Conservation (phyloP, 306 rosid genomes). For the Prunus mongolica region DNA sequence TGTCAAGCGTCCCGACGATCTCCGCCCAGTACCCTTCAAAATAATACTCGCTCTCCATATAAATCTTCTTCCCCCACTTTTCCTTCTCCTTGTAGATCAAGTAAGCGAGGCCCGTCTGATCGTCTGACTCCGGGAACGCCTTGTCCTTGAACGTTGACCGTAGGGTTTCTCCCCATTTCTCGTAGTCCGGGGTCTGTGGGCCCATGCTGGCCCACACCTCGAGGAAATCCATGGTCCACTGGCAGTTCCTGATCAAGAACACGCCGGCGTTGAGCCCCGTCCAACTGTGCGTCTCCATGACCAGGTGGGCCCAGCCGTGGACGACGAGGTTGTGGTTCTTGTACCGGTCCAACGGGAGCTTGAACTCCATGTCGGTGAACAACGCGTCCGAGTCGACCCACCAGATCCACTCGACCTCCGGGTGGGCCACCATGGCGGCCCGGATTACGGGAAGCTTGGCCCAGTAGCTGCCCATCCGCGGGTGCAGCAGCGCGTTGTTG, state of each 20-base stretch:
- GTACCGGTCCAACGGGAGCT: conserved; percentile 58
- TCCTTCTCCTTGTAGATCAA: conserved; percentile 50
- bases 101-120: conserved; percentile 86
- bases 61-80: conserved; percentile 70
- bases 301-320: conserved; percentile 67
- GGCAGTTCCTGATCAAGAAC: conserved; percentile 72
- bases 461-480: conserved; percentile 66
- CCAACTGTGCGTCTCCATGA: conserved; percentile 66
- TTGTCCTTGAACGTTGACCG: conserved; percentile 66
- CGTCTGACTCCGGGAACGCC: conserved; percentile 78
- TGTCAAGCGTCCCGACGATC: conserved; percentile 37
- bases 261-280: conserved; percentile 95
- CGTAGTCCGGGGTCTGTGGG: conserved; percentile 65
- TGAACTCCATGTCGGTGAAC: conserved; percentile 88
- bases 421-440: conserved; percentile 89
- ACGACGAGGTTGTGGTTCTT: conserved; percentile 55
- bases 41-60: conserved; percentile 56
- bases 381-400: conserved; percentile 96
- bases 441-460: conserved; percentile 74
- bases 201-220: conserved; percentile 85
- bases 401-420: conserved; percentile 95
- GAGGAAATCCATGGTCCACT: conserved; percentile 82
- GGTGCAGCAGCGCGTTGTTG: conserved; percentile 64
- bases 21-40: conserved; percentile 85
- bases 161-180: conserved; percentile 59